Evolutionary conservation across 2,329 filamentous ascomycete genomes (phyloP).

Genomic region (Trichoderma hamatum): DNA sequence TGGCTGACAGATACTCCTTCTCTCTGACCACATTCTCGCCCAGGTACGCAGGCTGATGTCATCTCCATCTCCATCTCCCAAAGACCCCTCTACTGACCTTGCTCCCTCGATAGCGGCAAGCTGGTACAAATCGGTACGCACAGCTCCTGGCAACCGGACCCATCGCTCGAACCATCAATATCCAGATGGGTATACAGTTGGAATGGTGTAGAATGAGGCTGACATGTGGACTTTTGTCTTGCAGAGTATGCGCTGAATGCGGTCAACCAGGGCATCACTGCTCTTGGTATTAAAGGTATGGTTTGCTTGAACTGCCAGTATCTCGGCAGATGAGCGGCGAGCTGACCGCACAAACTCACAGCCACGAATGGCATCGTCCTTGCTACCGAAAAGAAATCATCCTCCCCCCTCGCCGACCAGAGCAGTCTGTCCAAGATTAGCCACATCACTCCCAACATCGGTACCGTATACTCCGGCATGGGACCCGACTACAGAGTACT

Average conservation of each 20-base stretch:
- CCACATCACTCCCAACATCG: constrained; percentile 97
- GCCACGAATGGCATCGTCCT: constrained; percentile 99
- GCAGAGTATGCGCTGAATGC: constrained; percentile 98
- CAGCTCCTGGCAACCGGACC: not conserved
- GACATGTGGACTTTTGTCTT: constrained; percentile 12
- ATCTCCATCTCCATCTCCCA: constrained; percentile 16
- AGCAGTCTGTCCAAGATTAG: constrained; percentile 96
- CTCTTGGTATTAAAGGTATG: constrained; percentile 95
- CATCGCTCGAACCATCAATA: not conserved
- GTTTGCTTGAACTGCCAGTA: not conserved
- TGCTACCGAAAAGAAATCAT: constrained; percentile 99
- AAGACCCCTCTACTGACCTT: constrained; percentile 43
- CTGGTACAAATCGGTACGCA: constrained; percentile 88
- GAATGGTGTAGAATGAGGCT: constrained; percentile 7
- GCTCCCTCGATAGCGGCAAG: constrained; percentile 73
- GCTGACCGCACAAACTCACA: constrained; percentile 44
- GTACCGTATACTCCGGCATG: constrained; percentile 99
- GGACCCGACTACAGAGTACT: constrained; percentile 97
- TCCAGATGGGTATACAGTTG: not conserved
- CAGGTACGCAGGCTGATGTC: constrained; percentile 65
- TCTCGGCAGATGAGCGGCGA: not conserved
- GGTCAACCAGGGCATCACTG: constrained; percentile 98
- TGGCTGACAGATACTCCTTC: constrained; percentile 99
- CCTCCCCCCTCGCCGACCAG: constrained; percentile 93
- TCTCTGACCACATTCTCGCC: constrained; percentile 99